Base-by-base conservation (phyloP, 202 grass and related monocot genomes). In the Alloteropsis angusta region DNA sequence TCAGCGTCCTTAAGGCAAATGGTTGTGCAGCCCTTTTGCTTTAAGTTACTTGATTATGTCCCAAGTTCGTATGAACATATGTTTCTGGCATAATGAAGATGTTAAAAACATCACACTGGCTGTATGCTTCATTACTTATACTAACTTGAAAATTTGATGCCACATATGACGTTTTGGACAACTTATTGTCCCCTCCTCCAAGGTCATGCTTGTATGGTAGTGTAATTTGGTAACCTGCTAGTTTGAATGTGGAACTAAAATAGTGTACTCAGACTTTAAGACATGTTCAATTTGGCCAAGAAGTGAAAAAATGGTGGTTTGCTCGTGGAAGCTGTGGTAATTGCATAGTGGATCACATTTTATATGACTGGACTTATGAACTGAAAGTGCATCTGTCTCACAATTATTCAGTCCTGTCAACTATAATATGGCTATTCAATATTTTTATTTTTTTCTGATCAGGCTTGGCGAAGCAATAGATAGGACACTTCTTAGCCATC, bases 391-490 rank as follows among this genome's bases (percentile, higher is more conserved):
- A 30, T 66, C 18, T 82, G 18, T 22, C 17, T 46, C 39, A 16
- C 72, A 11, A 63, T 77, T 85, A 65, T 75, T 75, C 11, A 17
- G 12, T 66, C 46, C 13, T 78, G 11, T 52, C 60, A 74, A 85
- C 55, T 19, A 41, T 54, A 54, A 69, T 41, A 12, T 58, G 37
- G 12, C 38, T 72, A 38, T 60, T 73, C 45, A 80, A 25, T 71
- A 52, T 57, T 61, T 68, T 35, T 73, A 6, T 19, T 44, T 79
- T 79, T 78, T 80, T 7, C 36, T 86, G 63, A 77, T 35, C 91
- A 98, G 95, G 80, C 78, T 92, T 72, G 95, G 95, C 52, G 96
- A 99, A 89, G 96, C 96, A 45, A 87, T 96, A 76, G 92, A 99
- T 84, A 91, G 90, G 83, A 91, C 92, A 76, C 76, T 99, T 50